Evolutionary conservation across 1,284 basidiomycete genomes (phyloP).

Genomic region (Coniophora puteana): DNA sequence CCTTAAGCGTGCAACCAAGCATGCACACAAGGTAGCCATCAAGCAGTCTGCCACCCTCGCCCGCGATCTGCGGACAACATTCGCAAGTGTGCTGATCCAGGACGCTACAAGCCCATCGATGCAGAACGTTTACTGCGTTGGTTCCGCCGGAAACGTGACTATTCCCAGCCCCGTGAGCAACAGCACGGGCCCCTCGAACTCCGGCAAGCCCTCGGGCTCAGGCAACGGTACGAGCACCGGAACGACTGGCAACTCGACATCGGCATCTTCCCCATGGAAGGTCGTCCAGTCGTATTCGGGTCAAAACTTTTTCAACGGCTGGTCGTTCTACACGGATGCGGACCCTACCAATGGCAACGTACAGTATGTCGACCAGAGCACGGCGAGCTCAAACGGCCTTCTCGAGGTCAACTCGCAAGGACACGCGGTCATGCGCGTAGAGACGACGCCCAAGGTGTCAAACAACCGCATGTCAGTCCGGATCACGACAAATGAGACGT

Average conservation of each 20-base stretch:
- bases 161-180: no score
- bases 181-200: constrained; percentile 18
- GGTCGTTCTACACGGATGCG: constrained; percentile 65
- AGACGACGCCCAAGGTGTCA: constrained; percentile 70
- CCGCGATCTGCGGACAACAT: constrained; percentile 61
- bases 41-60: constrained; percentile 57
- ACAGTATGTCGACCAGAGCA: constrained; percentile 51
- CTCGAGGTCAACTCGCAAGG: constrained; percentile 61
- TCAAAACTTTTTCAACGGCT: constrained; percentile 73
- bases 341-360: constrained; percentile 83
- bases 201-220: constrained; percentile 13
- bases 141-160: constrained; percentile 20
- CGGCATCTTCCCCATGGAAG: constrained; percentile 31
- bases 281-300: constrained; percentile 42
- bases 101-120: constrained; percentile 21
- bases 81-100: constrained; percentile 45
- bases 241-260: constrained; percentile 15
- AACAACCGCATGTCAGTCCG: constrained; percentile 72
- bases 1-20: no score
- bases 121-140: constrained; percentile 26
- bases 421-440: constrained; percentile 79
- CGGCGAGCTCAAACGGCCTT: constrained; percentile 49
- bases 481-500: constrained; percentile 62
- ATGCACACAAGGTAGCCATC: constrained; percentile 40
- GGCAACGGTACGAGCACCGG: constrained; percentile 17